Evolutionary conservation across 1,284 basidiomycete genomes (phyloP).

Genomic region (Cystobasidium sp.): DNA sequence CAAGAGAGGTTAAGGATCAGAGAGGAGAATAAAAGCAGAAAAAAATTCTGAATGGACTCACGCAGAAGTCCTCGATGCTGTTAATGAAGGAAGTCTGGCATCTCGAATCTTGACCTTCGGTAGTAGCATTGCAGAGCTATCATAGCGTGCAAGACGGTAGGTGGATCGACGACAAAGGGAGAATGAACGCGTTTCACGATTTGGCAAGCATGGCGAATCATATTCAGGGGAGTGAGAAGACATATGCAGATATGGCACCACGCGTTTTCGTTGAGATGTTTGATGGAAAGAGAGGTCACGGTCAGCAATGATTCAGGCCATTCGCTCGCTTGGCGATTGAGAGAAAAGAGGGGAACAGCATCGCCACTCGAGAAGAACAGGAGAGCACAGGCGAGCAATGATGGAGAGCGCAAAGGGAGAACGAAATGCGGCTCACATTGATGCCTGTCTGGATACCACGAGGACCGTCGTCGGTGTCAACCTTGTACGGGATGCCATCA

Average conservation of each 20-base stretch:
- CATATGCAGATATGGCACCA: neutral
- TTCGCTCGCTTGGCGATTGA: neutral
- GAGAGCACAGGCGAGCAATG: neutral
- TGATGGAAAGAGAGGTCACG: neutral
- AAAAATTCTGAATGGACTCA: neutral
- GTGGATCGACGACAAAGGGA: neutral
- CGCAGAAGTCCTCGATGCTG: constrained; percentile 49
- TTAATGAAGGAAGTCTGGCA: constrained; percentile 65
- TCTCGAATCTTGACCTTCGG: constrained; percentile 64
- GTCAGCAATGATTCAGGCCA: constrained; percentile 10
- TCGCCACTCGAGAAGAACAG: constrained; percentile 1
- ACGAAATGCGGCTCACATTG: constrained; percentile 36
- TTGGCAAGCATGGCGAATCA: too few relatives aligned
- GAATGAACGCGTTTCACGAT: neutral
- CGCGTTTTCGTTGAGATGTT: constrained; percentile 3
- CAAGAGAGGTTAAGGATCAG: neutral
- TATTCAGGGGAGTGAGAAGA: too few relatives aligned
- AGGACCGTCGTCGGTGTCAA: constrained; percentile 41
- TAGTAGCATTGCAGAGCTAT: constrained; percentile 68
- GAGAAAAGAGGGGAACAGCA: neutral
- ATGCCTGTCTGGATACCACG: constrained; percentile 43
- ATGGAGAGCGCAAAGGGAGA: neutral
- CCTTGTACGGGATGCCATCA: constrained; percentile 44
- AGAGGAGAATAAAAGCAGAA: neutral
- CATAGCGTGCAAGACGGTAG: too few relatives aligned